Percentiles rank a stretch among this genome's conserved stretches.
Evolutionary conservation across 805 yeast genomes (phyloP).

Genomic region (Metschnikowia lochheadii): DNA sequence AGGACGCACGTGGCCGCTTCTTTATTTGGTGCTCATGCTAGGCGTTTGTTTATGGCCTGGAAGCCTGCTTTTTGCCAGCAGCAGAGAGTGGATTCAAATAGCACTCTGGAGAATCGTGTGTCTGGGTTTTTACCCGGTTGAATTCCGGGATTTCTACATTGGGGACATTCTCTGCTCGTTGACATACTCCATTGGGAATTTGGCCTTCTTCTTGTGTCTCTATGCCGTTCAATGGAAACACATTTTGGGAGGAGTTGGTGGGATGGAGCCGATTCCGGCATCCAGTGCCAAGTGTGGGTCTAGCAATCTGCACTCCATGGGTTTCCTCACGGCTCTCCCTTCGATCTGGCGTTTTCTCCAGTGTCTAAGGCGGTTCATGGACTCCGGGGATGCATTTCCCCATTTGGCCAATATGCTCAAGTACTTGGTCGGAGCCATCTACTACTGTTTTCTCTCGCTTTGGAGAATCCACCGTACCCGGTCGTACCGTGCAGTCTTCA

Average conservation of each 20-base stretch:
- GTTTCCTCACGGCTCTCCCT: constrained; percentile 81
- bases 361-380: constrained; percentile 85
- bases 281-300: constrained; percentile 62
- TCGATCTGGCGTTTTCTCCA: constrained; percentile 88
- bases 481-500: constrained; percentile 53
- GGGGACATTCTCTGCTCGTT: constrained; percentile 90
- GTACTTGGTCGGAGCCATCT: constrained; percentile 61
- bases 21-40: constrained; percentile 55
- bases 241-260: constrained; percentile 34
- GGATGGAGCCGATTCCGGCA: constrained; percentile 1
- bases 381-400: constrained; percentile 94
- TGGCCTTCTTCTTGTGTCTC: constrained; percentile 81
- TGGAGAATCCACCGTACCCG: constrained; percentile 59
- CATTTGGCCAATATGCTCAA: constrained; percentile 87
- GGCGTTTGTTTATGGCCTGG: constrained; percentile 58
- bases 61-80: constrained; percentile 48
- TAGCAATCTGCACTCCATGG: constrained; percentile 67
- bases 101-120: constrained; percentile 68
- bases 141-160: constrained; percentile 86
- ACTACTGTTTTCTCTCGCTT: constrained; percentile 69
- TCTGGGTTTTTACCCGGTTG: constrained; percentile 91
- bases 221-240: constrained; percentile 71
- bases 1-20: constrained; percentile 76
- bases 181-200: constrained; percentile 81
- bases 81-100: constrained; percentile 74